Percentiles rank a stretch among this genome's conserved stretches.
Evolutionary conservation across 805 yeast species (phyloP).

Genomic region (Soucietia sequanensis): DNA sequence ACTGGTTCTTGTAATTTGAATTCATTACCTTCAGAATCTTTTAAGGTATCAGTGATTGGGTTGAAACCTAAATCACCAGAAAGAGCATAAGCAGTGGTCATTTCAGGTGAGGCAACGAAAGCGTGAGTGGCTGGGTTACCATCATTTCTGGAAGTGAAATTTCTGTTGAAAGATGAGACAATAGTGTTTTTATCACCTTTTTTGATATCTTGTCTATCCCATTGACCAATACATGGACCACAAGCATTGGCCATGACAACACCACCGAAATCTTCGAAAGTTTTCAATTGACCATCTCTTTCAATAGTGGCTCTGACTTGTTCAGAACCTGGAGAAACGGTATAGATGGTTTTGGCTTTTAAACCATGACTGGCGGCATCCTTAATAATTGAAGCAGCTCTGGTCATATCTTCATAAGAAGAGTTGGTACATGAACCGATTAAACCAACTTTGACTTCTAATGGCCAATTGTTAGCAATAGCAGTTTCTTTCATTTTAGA

Average conservation of each 20-base stretch:
- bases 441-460: conserved; percentile 87
- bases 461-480: conserved; percentile 86
- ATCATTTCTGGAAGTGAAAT: conserved; percentile 96
- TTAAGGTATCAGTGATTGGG: conserved; percentile 88
- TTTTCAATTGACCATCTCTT: conserved; percentile 88
- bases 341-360: conserved; percentile 86
- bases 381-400: conserved; percentile 88
- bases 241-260: conserved; percentile 95
- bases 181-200: conserved; percentile 96
- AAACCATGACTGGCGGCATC: conserved; percentile 91
- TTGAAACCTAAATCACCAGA: conserved; percentile 96
- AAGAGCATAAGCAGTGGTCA: conserved; percentile 92
- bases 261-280: conserved; percentile 91
- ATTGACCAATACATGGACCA: conserved; percentile 99
- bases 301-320: conserved; percentile 98
- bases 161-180: conserved; percentile 96
- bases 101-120: conserved; percentile 95
- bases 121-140: conserved; percentile 98
- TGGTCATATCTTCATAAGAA: conserved; percentile 96
- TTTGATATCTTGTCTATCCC: conserved; percentile 93
- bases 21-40: conserved; percentile 85
- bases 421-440: conserved; percentile 99
- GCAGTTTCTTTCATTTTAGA: conserved; percentile 85
- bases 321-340: conserved; percentile 97
- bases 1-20: conserved; percentile 84